Evolutionary conservation across 352 stramenopile genomes (phyloP).

Genomic region (Phytophthora lateralis): DNA sequence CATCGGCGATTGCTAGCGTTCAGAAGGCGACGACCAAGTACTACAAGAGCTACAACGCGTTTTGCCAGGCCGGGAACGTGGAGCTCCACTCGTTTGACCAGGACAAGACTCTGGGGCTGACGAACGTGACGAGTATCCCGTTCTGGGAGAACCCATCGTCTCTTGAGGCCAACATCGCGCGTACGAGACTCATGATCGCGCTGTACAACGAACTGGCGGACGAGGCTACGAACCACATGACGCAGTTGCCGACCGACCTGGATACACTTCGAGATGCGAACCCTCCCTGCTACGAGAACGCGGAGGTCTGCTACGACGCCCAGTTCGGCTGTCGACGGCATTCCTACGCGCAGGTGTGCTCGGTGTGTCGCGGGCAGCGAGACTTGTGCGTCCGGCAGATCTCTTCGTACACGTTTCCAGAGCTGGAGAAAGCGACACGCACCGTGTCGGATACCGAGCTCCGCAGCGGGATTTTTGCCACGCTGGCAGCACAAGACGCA

Average conservation of each 20-base stretch:
- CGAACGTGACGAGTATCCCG: constrained; percentile 50
- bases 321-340: constrained; percentile 57
- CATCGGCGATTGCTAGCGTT: constrained; percentile 17
- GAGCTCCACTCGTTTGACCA: constrained; percentile 63
- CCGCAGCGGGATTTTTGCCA: constrained; percentile 38
- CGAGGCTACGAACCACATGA: constrained; percentile 43
- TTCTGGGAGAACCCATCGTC: constrained; percentile 68
- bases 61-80: constrained; percentile 49
- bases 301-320: constrained; percentile 53
- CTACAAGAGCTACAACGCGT: constrained; percentile 54
- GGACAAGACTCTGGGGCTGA: constrained; percentile 56
- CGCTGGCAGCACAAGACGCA: constrained; percentile 15
- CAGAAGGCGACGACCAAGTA: constrained; percentile 25
- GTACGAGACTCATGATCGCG: constrained; percentile 54
- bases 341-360: constrained; percentile 71
- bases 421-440: constrained; percentile 30
- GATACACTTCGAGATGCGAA: constrained; percentile 47
- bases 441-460: constrained; percentile 40
- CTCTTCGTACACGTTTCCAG: constrained; percentile 51
- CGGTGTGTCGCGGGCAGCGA: constrained; percentile 49
- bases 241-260: constrained; percentile 47
- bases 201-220: constrained; percentile 51
- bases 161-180: constrained; percentile 54
- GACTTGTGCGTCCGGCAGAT: constrained; percentile 43
- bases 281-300: constrained; percentile 68